Base-by-base conservation (phyloP, 768 basidiomycete species). In the Trametes villosa region DNA sequence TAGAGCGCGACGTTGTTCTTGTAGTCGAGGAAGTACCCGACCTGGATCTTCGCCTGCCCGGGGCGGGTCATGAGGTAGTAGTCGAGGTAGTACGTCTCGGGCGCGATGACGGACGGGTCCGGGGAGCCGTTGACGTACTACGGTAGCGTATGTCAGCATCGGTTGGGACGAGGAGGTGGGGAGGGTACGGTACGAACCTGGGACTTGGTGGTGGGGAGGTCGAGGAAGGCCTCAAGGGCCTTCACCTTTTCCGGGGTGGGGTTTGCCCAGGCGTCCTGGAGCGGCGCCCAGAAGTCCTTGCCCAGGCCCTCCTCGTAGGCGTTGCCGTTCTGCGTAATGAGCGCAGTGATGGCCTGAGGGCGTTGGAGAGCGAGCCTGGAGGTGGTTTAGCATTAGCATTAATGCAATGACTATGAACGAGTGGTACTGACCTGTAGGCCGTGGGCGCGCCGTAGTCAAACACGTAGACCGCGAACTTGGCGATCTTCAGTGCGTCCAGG, bases 291-390 rank as follows among this genome's bases (percentile, higher is more conserved):
- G 63, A 78, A 79, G 4, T 24, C 38, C 2, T 62, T 53, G 1
- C 78, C 77, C 5, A 83, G 66, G 0, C 81, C 83, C 33, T 78
- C 81, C 4, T 68, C 71, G 65, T 78, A 83, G 0, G 79, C 78
- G 65, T 83, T 83, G 9, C 81, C 82, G 62, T 81, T 83, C 68
- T 83, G 82, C 2, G 74, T 60, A 61, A 82, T 73, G 63, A 83
- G 76, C 3, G 75, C 82, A 3, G 71, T 77, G 64, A 83, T 73
- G 22, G 72, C 72, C 9, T 74, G 66, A 0, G 81, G 81, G 8
- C 77, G 76, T 3, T 73, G 60, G 5, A 81, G 69, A 3, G 79
- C 80, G 34, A 81, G 68, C 58, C 78, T 75, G 34, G 1, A 22
- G 9, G 46, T 45, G 5, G 31, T 36, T n/a, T 46, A 52, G 18